These are phyloP conservation scores for Acer campestre DNA, from an alignment of 345 rosid species.

Conservation along the genomic window DNA sequence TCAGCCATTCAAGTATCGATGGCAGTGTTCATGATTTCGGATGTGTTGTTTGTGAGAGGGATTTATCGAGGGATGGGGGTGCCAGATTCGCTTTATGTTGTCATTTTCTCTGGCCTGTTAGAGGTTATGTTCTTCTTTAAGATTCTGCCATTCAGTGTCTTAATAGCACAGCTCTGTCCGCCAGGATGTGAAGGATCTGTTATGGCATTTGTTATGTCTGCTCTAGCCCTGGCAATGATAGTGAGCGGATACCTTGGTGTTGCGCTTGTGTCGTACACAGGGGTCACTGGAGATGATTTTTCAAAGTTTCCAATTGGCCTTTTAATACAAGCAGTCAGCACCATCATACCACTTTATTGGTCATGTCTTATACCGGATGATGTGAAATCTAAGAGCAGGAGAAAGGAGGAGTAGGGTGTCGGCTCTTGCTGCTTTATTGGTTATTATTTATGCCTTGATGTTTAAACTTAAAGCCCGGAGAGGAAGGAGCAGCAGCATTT, in stretches of 20 bases:
- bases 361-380: slow-evolving; percentile 63
- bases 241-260: slow-evolving; percentile 81
- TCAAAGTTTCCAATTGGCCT: slow-evolving; percentile 64
- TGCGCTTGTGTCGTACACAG: slow-evolving; percentile 62
- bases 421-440: neutral
- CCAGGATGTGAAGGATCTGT: slow-evolving; percentile 91
- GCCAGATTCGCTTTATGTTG: slow-evolving; percentile 59
- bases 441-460: neutral
- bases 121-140: slow-evolving; percentile 78
- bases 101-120: slow-evolving; percentile 62
- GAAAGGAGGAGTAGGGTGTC: slow-evolving; percentile 24
- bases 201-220: slow-evolving; percentile 81
- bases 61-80: slow-evolving; percentile 61
- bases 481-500: slow-evolving; percentile 22
- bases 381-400: slow-evolving; percentile 31
- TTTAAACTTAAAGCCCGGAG: neutral
- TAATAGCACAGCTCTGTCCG: slow-evolving; percentile 74
- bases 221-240: slow-evolving; percentile 69
- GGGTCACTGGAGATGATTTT: slow-evolving; percentile 66
- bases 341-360: slow-evolving; percentile 55
- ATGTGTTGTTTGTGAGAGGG: slow-evolving; percentile 68
- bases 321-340: slow-evolving; percentile 62
- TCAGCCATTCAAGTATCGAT: slow-evolving; percentile 63
- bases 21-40: slow-evolving; percentile 69
- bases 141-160: slow-evolving; percentile 72